Base-by-base conservation (phyloP, 805 yeast species). In the Yamadazyma takamatsuzukensis region DNA sequence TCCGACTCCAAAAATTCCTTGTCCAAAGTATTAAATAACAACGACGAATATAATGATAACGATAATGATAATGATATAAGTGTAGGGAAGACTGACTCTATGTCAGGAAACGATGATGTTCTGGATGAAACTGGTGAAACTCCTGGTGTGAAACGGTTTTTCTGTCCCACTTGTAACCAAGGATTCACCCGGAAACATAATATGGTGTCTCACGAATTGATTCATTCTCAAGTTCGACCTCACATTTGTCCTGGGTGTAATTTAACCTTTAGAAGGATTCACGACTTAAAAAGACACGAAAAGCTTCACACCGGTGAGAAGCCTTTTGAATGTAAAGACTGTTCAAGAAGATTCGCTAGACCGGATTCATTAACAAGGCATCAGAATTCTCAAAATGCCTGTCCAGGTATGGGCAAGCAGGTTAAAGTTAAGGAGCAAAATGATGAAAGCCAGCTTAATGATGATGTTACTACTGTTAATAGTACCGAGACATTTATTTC, bases 351-450 rank as follows among this genome's bases (percentile, higher is more conserved):
- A 25, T 84, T 84, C 57, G 84, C 90, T 1, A 61, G 95, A 21
- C 77, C 79, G 1, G 95, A 84, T 54, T 88, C 94, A 0, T 63
- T 84, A 17, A 70, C 78, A 3, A 64, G 95, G 40, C 95, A 84
- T 49, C 61, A 64, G 27, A 76, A 80, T 29, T 52, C 62, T 3
- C 58, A 56, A 2, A 57, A 61, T 35, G 72, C 68, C 0, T 67
- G 71, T 32, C 36, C 44, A 14, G 52, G 48, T 9, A 28, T 13
- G 2, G 16, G 11, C 27, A 53, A 58, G 31, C 68, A n/a, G n/a
- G n/a, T n/a, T n/a, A n/a, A n/a, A n/a, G n/a, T n/a, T n/a, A n/a
- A n/a, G n/a, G n/a, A n/a, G n/a, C n/a, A n/a, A 30, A 10, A 14
- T 25, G 14, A 27, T 8, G 6, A 32, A 24, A 25, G 28, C 28